Conservation (phyloP, 371 early-diverging fungal genomes). For the Fennellomyces sp. region DNA sequence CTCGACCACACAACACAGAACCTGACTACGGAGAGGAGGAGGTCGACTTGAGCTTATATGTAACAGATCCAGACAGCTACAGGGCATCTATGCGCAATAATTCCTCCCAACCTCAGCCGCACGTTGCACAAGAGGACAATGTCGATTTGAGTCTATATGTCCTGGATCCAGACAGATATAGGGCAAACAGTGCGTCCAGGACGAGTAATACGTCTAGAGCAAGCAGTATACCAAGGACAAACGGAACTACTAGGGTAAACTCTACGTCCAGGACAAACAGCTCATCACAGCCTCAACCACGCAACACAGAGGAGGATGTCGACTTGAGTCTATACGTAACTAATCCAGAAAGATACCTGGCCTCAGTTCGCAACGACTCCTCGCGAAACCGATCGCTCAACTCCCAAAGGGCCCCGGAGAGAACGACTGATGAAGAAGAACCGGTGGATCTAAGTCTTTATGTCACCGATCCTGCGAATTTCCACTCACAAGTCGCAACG, state of each 20-base stretch:
- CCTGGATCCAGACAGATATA: slow-evolving; percentile 9
- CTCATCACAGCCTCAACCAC: neutral
- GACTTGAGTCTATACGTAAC: no score
- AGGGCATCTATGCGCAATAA: neutral
- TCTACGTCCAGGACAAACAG: neutral
- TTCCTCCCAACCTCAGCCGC: neutral
- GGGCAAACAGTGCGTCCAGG: neutral
- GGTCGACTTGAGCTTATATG: neutral
- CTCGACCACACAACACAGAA: neutral
- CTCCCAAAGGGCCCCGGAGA: neutral
- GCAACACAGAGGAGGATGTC: neutral
- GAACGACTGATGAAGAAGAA: neutral
- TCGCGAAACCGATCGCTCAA: no score
- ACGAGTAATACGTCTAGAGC: neutral
- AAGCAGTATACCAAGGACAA: no score
- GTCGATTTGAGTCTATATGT: slow-evolving; percentile 21
- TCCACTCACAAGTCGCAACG: neutral
- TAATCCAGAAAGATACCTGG: no score
- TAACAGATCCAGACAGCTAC: neutral
- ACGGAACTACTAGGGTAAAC: no score
- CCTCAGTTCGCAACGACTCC: no score
- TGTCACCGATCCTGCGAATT: slow-evolving; percentile 10
- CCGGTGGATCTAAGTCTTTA: slow-evolving; percentile 18
- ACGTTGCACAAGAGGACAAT: slow-evolving; percentile 1
- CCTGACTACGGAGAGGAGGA: neutral